phyloP scores from a whole-genome alignment of 2,329 filamentous ascomycete genomes.

The Colletotrichum karsti region DNA sequence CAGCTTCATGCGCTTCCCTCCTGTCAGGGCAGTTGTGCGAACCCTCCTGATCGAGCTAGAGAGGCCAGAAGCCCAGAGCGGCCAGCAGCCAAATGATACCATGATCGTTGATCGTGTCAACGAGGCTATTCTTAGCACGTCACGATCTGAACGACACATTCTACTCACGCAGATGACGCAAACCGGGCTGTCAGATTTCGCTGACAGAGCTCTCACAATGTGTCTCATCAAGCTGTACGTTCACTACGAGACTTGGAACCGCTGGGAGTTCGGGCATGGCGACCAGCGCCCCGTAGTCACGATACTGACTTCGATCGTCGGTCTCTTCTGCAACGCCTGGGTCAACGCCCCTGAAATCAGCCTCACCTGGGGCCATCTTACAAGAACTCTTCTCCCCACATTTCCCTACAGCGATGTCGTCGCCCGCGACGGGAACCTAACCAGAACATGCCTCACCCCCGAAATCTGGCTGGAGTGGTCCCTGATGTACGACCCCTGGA shows the following conservation, averaged over 20 bases:
- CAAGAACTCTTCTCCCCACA: neutral
- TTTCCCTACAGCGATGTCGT: neutral
- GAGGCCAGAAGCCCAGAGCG: conserved; percentile 6
- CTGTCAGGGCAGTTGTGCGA: conserved; percentile 1
- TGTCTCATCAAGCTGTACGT: conserved; percentile 19
- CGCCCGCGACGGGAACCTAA: neutral
- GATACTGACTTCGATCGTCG: conserved; percentile 2
- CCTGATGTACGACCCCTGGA: conserved; percentile 19
- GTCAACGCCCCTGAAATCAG: conserved; percentile 9
- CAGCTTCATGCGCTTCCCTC: conserved; percentile 19
- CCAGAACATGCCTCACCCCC: neutral
- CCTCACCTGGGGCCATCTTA: conserved; percentile 2
- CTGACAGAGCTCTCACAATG: conserved; percentile 5
- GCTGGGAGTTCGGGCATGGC: neutral
- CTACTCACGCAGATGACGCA: neutral
- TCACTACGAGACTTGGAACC: conserved; percentile 5
- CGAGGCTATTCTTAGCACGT: neutral
- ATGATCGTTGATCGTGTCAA: neutral
- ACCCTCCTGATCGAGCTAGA: conserved; percentile 28
- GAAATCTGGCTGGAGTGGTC: conserved; percentile 24
- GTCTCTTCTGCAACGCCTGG: conserved; percentile 24
- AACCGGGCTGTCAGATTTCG: neutral
- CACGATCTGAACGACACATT: neutral
- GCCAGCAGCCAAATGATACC: neutral
- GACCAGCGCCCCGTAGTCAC: neutral